Percentiles rank a stretch among this genome's conserved stretches.
Conservation (phyloP, 2,329 filamentous ascomycete genomes). For the Colletotrichum sp. region DNA sequence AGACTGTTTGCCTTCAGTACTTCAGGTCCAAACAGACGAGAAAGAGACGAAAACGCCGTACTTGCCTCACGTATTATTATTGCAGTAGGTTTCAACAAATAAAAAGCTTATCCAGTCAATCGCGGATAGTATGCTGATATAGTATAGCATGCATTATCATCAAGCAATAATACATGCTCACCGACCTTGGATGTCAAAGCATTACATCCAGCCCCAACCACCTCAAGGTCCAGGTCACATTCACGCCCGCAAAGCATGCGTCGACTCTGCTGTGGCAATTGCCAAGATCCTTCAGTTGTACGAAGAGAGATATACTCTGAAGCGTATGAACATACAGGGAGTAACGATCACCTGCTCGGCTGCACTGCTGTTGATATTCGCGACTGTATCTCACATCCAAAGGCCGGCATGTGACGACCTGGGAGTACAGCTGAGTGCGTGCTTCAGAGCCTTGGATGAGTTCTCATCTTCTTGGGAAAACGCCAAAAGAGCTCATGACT, state of each 20-base stretch:
- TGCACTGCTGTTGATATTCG: background rate
- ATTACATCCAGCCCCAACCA: constrained; percentile 5
- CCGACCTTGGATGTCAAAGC: background rate
- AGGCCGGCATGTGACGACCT: background rate
- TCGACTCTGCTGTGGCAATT: background rate
- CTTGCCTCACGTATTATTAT: background rate
- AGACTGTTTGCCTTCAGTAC: constrained; percentile 11
- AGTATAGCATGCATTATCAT: background rate
- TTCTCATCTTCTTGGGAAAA: constrained; percentile 23
- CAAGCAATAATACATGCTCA: background rate
- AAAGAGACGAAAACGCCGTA: background rate
- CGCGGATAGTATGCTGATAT: background rate
- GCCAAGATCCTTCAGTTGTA: background rate
- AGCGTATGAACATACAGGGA: background rate
- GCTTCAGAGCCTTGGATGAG: background rate
- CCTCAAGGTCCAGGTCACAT: constrained; percentile 23
- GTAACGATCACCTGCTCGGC: background rate
- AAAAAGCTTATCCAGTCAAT: background rate
- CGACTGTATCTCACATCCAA: background rate
- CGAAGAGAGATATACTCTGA: background rate
- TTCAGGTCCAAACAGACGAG: constrained; percentile 23
- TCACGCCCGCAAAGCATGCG: constrained; percentile 16
- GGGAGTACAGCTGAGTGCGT: background rate
- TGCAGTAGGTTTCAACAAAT: background rate
- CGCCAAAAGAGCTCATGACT: constrained; percentile 26